Conservation (phyloP, 2,329 filamentous ascomycete species). For the Scleromitrula shiraiana region DNA sequence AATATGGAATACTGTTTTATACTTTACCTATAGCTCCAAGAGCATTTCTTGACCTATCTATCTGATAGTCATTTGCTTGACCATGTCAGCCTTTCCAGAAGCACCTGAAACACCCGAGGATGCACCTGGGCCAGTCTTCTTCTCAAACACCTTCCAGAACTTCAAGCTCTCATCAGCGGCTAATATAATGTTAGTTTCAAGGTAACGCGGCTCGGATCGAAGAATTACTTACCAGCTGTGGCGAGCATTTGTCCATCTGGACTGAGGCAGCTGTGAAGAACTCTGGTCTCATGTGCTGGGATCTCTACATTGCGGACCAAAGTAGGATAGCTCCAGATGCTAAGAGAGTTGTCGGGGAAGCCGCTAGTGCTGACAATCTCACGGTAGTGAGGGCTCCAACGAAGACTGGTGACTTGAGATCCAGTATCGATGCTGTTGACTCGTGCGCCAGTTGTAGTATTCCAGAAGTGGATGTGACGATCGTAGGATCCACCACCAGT, state of each 20-base stretch:
- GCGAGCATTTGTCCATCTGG: slow-evolving; percentile 97
- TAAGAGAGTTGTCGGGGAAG: slow-evolving; percentile 98
- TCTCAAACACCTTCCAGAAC: slow-evolving; percentile 99
- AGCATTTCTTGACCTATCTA: slow-evolving; percentile 37
- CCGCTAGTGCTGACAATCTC: slow-evolving; percentile 97
- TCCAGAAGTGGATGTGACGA: slow-evolving; percentile 99
- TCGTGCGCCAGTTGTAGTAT: slow-evolving; percentile 92
- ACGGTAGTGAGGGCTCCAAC: slow-evolving; percentile 95
- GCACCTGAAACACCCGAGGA: slow-evolving; percentile 57
- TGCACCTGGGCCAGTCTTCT: slow-evolving; percentile 73
- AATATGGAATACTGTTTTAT: slow-evolving; percentile 29
- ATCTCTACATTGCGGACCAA: slow-evolving; percentile 97
- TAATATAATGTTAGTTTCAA: slow-evolving; percentile 32
- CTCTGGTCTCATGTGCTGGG: slow-evolving; percentile 91
- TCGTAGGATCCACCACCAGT: slow-evolving; percentile 96
- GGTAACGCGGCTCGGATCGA: not conserved
- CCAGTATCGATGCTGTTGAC: slow-evolving; percentile 99
- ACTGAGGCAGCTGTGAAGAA: slow-evolving; percentile 93
- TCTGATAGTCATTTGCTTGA: slow-evolving; percentile 92
- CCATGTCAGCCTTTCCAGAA: slow-evolving; percentile 73
- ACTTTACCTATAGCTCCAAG: slow-evolving; percentile 27
- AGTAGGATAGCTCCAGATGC: slow-evolving; percentile 98
- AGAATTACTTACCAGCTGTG: slow-evolving; percentile 60
- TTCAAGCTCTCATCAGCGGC: slow-evolving; percentile 95
- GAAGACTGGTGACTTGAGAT: slow-evolving; percentile 90